Conservation (phyloP, 768 basidiomycete species). For the Trametes punicea region DNA sequence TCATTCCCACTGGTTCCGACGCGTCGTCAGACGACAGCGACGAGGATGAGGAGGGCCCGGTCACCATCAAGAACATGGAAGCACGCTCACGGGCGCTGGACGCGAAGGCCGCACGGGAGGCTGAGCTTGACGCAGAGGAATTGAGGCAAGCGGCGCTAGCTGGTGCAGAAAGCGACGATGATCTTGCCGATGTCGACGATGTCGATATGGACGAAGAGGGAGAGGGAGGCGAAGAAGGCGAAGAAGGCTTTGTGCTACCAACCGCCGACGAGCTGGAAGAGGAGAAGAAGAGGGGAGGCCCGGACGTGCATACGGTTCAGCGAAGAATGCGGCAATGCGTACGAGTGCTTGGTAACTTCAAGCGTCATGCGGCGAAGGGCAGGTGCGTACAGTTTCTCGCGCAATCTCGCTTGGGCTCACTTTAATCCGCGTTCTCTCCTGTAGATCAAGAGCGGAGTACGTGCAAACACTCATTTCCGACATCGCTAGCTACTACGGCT, state of each 20-base stretch:
- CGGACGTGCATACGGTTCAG: constrained; percentile 74
- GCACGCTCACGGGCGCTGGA: constrained; percentile 77
- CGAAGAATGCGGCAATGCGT: constrained; percentile 77
- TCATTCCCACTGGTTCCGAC: constrained; percentile 50
- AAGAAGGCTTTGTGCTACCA: constrained; percentile 59
- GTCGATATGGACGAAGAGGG: constrained; percentile 36
- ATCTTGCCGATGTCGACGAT: constrained; percentile 41
- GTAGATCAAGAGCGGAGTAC: constrained; percentile 88
- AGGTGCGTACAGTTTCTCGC: constrained; percentile 44
- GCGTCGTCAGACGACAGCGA: constrained; percentile 40
- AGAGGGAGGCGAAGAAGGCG: constrained; percentile 38
- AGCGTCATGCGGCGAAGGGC: constrained; percentile 58
- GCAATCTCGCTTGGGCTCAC: neutral
- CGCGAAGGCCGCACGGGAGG: constrained; percentile 60
- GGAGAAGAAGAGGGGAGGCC: constrained; percentile 65
- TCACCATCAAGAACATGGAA: constrained; percentile 81
- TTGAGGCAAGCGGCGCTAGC: constrained; percentile 50
- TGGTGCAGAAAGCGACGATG: constrained; percentile 47
- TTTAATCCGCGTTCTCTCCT: constrained; percentile 4
- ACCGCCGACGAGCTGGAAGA: constrained; percentile 69
- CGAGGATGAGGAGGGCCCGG: constrained; percentile 43
- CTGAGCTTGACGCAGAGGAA: constrained; percentile 66
- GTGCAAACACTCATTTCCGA: constrained; percentile 83
- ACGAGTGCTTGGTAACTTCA: constrained; percentile 70
- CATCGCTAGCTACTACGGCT: constrained; percentile 95